Conservation (phyloP, 495 filamentous ascomycete genomes). For the Penicillium longicatenatum region DNA sequence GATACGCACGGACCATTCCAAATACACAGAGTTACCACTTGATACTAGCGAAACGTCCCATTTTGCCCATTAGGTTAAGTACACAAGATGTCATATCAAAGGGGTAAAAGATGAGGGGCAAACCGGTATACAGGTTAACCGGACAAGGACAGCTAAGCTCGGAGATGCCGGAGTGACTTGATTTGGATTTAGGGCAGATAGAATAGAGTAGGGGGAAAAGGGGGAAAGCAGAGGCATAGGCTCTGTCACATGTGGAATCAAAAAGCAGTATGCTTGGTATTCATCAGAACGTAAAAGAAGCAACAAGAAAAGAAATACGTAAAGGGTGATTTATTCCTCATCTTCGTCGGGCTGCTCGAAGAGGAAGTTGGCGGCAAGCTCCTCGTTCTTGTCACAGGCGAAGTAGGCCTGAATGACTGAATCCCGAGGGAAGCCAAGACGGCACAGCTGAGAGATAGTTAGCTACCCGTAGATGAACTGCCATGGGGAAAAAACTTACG, state of each 20-base stretch:
- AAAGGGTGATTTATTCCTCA: constrained; percentile 51
- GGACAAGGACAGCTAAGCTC: constrained; percentile 4
- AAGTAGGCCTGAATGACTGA: constrained; percentile 98
- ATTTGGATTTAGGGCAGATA: neutral
- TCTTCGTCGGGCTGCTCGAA: constrained; percentile 96
- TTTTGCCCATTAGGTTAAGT: constrained; percentile 41
- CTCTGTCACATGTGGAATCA: constrained; percentile 23
- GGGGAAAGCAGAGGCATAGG: neutral
- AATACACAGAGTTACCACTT: neutral
- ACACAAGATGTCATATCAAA: constrained; percentile 33
- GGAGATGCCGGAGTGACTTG: constrained; percentile 9
- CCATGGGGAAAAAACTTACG: constrained; percentile 54
- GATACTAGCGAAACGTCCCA: constrained; percentile 27
- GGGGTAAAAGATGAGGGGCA: constrained; percentile 9
- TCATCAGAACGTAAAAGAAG: constrained; percentile 33
- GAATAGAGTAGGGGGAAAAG: constrained; percentile 3
- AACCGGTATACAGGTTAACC: constrained; percentile 10
- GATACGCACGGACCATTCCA: constrained; percentile 6
- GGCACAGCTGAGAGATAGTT: constrained; percentile 70
- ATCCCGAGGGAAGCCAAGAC: constrained; percentile 89
- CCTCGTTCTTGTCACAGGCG: constrained; percentile 98
- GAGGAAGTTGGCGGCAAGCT: constrained; percentile 94
- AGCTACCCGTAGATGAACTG: constrained; percentile 12
- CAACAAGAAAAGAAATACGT: constrained; percentile 8
- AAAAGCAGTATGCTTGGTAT: constrained; percentile 34